Conservation (phyloP, 2,329 filamentous ascomycete genomes). For the Monilinia vaccinii-corymbosi region DNA sequence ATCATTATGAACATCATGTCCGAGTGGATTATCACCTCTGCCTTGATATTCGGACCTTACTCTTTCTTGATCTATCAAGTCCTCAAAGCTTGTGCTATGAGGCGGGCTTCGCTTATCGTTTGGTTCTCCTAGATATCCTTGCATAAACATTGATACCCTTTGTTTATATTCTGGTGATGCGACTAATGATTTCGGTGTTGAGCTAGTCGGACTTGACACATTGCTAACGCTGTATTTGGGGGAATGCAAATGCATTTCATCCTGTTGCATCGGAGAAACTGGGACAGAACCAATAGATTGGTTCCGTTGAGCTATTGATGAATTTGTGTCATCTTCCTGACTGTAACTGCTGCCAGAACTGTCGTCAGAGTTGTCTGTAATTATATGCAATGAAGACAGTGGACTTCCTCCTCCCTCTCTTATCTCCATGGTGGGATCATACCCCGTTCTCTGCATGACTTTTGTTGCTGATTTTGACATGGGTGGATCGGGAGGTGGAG, state of each 20-base stretch:
- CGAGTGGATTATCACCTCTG: not conserved
- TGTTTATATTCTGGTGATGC: slow-evolving; percentile 2
- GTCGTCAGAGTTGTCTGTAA: slow-evolving; percentile 2
- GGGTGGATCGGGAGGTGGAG: not conserved
- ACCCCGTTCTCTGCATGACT: slow-evolving; percentile 19
- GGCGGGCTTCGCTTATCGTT: not conserved
- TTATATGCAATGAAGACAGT: not conserved
- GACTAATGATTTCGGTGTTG: not conserved
- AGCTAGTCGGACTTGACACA: not conserved
- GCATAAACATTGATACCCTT: not conserved
- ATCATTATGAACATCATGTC: not conserved
- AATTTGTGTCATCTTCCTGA: not conserved
- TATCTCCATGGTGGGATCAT: slow-evolving; percentile 11
- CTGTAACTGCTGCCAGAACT: slow-evolving; percentile 8
- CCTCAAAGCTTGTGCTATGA: not conserved
- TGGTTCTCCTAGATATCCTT: not conserved
- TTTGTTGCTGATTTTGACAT: slow-evolving; percentile 17
- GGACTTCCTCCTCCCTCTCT: not conserved
- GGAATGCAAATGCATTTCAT: not conserved
- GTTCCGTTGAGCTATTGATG: not conserved
- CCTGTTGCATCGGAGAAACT: not conserved
- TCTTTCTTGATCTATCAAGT: slow-evolving; percentile 9
- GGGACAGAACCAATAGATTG: not conserved
- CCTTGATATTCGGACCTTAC: not conserved
- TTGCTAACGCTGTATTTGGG: not conserved